These are phyloP conservation scores for Oryza glumipatula DNA, from an alignment of 176 grass and related monocot genomes.

Conservation along the genomic window DNA sequence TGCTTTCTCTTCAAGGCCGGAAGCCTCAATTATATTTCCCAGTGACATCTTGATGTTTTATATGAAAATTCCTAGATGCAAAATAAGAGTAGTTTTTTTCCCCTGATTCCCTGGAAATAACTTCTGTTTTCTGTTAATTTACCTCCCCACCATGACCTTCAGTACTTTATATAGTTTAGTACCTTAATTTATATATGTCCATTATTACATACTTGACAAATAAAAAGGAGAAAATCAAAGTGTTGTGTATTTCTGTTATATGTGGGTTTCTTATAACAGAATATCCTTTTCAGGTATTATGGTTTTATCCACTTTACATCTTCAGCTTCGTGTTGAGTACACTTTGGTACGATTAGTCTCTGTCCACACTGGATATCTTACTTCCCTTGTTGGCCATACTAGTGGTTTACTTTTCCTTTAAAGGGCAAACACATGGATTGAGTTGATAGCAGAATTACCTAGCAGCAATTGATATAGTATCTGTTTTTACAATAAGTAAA, in stretches of 20 bases:
- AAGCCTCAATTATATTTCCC: constrained; percentile 13
- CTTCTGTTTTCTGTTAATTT: background rate
- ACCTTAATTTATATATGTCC: background rate
- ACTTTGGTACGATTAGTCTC: constrained; percentile 68
- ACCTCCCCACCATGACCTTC: background rate
- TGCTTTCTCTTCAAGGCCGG: background rate
- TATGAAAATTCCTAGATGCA: constrained; percentile 21
- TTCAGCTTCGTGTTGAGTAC: constrained; percentile 91
- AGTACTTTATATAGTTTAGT: constrained; percentile 2
- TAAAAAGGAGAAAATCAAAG: background rate
- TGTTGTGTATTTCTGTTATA: constrained; percentile 20
- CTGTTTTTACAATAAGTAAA: constrained; percentile 4
- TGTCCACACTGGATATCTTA: constrained; percentile 26
- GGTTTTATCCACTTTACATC: constrained; percentile 96
- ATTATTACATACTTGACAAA: constrained; percentile 17
- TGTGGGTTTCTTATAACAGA: constrained; percentile 43
- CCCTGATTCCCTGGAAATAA: background rate
- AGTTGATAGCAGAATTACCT: constrained; percentile 22
- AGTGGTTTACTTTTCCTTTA: constrained; percentile 13
- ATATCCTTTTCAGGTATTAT: constrained; percentile 70
- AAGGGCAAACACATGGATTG: constrained; percentile 12
- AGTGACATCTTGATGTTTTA: constrained; percentile 11
- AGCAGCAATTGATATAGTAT: background rate
- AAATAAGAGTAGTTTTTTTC: background rate
- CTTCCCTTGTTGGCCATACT: constrained; percentile 8